phyloP scores from a whole-genome alignment of 257 asterid genomes.

The Solanum bukasovii region DNA sequence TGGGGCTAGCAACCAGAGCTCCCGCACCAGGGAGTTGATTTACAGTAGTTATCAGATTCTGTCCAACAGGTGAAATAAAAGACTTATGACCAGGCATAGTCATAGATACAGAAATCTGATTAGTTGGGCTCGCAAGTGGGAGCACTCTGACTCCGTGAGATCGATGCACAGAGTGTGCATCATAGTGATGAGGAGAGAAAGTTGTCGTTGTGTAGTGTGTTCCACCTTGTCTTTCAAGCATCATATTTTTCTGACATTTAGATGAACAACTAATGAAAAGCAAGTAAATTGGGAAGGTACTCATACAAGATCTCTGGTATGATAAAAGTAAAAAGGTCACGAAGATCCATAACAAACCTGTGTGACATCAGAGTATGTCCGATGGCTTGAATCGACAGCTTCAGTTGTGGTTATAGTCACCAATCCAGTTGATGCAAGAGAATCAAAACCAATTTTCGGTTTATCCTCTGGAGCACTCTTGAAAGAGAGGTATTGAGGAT shows the following conservation, averaged over 20 bases:
- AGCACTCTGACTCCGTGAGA: conserved; percentile 11
- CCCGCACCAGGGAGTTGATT: conserved; percentile 21
- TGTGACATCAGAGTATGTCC: conserved; percentile 17
- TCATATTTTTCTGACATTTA: background rate
- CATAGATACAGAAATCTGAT: conserved; percentile 25
- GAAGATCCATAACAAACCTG: conserved; percentile 24
- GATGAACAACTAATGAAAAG: background rate
- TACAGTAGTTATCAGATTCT: conserved; percentile 16
- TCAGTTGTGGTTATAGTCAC: conserved; percentile 45
- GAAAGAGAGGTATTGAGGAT: conserved; percentile 45
- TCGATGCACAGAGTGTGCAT: background rate
- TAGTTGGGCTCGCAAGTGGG: conserved; percentile 8
- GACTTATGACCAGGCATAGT: conserved; percentile 23
- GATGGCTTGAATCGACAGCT: conserved; percentile 21
- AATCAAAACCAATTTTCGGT: conserved; percentile 44
- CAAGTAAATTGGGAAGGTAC: background rate
- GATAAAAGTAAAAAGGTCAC: background rate
- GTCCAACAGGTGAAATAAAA: conserved; percentile 25
- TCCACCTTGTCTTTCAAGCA: conserved; percentile 4
- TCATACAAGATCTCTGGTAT: background rate
- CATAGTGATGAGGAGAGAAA: conserved; percentile 1
- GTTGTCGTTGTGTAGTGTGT: background rate
- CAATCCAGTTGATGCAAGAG: conserved; percentile 59
- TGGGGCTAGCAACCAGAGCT: conserved; percentile 12
- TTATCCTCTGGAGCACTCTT: conserved; percentile 17